Conservation (phyloP, 306 rosid species). For the Sicyos baderoa region DNA sequence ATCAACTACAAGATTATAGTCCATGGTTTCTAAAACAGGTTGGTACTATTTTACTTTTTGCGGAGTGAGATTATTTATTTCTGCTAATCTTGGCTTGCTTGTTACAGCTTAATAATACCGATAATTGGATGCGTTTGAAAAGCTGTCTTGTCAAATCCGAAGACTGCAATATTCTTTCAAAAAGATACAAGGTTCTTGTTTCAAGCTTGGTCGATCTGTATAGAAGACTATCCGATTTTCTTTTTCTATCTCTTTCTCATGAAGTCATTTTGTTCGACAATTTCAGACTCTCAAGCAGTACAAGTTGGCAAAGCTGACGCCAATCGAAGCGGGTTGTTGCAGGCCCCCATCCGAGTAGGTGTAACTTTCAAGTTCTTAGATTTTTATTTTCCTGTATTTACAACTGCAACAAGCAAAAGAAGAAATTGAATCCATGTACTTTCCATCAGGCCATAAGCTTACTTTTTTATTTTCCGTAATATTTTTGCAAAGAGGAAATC, state of each 20-base stretch:
- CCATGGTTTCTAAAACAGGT: constrained; percentile 91
- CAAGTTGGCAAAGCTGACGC: constrained; percentile 63
- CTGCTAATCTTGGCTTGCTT: background rate
- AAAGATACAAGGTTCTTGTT: constrained; percentile 58
- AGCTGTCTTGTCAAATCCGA: constrained; percentile 79
- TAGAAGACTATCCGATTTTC: background rate
- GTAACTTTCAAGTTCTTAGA: constrained; percentile 14
- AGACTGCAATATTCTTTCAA: constrained; percentile 64
- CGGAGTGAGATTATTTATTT: background rate
- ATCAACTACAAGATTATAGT: constrained; percentile 83
- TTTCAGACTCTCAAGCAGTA: constrained; percentile 65
- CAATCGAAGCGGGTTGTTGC: constrained; percentile 91
- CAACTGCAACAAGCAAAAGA: background rate
- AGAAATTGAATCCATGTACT: background rate
- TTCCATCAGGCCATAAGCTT: background rate
- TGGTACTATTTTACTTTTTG: constrained; percentile 3
- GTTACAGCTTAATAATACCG: constrained; percentile 71
- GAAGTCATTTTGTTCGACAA: constrained; percentile 14
- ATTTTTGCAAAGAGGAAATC: background rate
- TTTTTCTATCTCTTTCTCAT: constrained; percentile 6
- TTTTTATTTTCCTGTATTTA: background rate
- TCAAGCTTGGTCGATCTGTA: constrained; percentile 19
- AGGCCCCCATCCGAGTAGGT: constrained; percentile 89
- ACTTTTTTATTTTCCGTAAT: background rate
- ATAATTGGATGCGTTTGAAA: constrained; percentile 66